phyloP scores from a whole-genome alignment of 805 yeast species.

The Candida ipomoeae region DNA sequence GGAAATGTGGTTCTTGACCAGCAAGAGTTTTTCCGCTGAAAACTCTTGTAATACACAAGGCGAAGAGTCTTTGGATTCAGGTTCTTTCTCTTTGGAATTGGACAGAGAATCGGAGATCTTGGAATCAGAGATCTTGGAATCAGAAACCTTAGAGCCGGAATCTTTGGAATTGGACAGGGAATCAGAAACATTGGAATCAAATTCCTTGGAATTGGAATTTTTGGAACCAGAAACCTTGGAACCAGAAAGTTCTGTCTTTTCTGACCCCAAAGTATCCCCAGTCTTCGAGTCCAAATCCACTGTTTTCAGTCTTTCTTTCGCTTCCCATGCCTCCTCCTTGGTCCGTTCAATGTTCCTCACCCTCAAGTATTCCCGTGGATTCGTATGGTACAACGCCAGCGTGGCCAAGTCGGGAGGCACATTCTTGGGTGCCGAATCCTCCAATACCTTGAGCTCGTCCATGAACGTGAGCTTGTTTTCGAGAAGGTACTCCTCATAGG shows the following conservation, averaged over 20 bases:
- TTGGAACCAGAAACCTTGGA: no score
- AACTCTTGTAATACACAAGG: not conserved
- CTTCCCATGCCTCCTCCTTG: conserved; percentile 44
- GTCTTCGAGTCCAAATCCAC: not conserved
- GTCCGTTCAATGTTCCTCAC: conserved; percentile 31
- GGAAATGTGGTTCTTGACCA: conserved; percentile 35
- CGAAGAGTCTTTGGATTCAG: not conserved
- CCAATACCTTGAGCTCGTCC: conserved; percentile 27
- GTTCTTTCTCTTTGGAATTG: not conserved
- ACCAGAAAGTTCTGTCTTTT: no score
- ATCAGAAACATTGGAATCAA: no score
- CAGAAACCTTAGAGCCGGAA: not conserved
- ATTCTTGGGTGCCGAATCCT: conserved; percentile 14
- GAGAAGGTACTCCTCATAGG: conserved; percentile 37
- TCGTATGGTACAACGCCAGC: conserved; percentile 31
- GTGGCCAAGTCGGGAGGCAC: conserved; percentile 2
- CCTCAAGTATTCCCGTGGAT: conserved; percentile 43
- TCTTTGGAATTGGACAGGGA: no score
- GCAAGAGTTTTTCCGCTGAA: conserved; percentile 8
- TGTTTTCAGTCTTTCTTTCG: conserved; percentile 21
- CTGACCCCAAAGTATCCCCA: no score
- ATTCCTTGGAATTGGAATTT: no score
- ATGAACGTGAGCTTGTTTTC: conserved; percentile 33
- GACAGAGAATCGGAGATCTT: not conserved
- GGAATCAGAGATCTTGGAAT: not conserved